Evolutionary conservation across 257 asterid genomes (phyloP).

Genomic region (Solanum megistacrolobum): DNA sequence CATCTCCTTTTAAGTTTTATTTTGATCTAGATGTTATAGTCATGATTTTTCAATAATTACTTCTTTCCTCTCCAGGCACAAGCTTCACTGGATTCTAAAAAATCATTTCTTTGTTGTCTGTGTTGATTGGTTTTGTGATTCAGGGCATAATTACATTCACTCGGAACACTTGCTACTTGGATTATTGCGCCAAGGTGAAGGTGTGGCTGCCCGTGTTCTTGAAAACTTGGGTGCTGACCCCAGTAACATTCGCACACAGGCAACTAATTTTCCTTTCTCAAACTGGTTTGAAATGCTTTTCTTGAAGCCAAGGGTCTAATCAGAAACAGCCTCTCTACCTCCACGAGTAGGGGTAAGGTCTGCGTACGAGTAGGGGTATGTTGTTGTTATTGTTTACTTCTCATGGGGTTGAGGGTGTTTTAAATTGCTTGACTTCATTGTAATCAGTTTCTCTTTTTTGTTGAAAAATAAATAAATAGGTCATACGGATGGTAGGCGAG

Average conservation of each 20-base stretch:
- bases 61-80: not conserved
- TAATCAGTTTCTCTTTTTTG: not conserved
- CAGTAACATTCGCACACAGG: slow-evolving; percentile 33
- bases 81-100: not conserved
- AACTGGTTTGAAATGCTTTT: not conserved
- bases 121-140: not conserved
- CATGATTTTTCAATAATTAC: not conserved
- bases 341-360: not conserved
- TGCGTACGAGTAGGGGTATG: not conserved
- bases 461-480: slow-evolving; percentile 10
- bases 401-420: not conserved
- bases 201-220: slow-evolving; percentile 75
- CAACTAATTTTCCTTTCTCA: not conserved
- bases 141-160: slow-evolving; percentile 95
- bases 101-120: not conserved
- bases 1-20: not conserved
- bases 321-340: not conserved
- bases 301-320: not conserved
- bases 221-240: slow-evolving; percentile 71
- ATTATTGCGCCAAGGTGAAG: slow-evolving; percentile 92
- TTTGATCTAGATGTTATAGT: not conserved
- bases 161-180: slow-evolving; percentile 94
- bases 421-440: not conserved
- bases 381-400: not conserved
- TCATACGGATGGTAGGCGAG: slow-evolving; percentile 45